These are phyloP conservation scores for Ascochyta viciae-villosae DNA, from an alignment of 2,329 filamentous ascomycete genomes.

Conservation along the genomic window DNA sequence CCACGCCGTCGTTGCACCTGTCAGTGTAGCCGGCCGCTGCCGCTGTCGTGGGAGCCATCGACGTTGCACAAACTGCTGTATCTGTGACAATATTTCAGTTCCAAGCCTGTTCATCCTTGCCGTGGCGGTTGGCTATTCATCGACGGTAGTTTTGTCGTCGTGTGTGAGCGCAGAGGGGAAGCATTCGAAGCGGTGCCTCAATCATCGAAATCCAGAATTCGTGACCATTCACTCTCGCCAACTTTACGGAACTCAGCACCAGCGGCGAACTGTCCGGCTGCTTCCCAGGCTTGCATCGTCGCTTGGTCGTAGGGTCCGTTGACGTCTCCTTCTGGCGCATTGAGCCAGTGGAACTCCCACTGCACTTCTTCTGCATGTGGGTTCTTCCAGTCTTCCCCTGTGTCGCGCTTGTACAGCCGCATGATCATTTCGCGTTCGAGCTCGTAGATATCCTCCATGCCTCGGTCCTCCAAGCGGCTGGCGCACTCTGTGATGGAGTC, in stretches of 20 bases:
- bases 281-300: constrained; percentile 90
- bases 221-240: constrained; percentile 53
- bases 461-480: constrained; percentile 82
- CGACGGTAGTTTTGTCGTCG: background rate
- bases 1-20: constrained; percentile 10
- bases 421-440: constrained; percentile 83
- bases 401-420: constrained; percentile 82
- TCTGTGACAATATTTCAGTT: background rate
- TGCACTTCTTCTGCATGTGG: constrained; percentile 53
- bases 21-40: constrained; percentile 16
- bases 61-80: constrained; percentile 11
- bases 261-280: constrained; percentile 90
- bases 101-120: background rate
- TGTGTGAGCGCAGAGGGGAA: background rate
- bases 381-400: constrained; percentile 83
- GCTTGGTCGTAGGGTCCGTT: constrained; percentile 87
- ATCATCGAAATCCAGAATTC: constrained; percentile 44
- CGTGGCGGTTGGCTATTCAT: background rate
- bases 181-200: constrained; percentile 7
- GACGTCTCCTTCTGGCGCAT: constrained; percentile 78
- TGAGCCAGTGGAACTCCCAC: constrained; percentile 95
- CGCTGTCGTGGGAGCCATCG: constrained; percentile 9
- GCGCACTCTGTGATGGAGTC: constrained; percentile 87
- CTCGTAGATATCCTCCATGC: constrained; percentile 91
- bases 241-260: constrained; percentile 69